Evolutionary conservation across 148 eudicot species (phyloP).

Genomic region (Rhododendron griersonianum): DNA sequence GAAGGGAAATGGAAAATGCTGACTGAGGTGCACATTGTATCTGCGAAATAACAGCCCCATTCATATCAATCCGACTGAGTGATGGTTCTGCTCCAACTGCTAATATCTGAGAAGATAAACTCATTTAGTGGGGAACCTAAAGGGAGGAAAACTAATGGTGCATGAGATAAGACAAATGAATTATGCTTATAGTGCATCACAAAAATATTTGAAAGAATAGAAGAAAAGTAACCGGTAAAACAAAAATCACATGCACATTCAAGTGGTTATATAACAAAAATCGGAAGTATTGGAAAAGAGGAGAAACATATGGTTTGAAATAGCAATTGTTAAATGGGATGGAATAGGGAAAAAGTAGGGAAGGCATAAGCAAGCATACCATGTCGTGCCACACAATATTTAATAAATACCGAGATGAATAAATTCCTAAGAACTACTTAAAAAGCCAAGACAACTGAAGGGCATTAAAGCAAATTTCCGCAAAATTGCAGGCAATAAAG

Average conservation of each 20-base stretch:
- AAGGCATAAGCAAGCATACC: constrained; percentile 2
- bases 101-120: constrained; percentile 49
- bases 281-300: neutral
- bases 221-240: neutral
- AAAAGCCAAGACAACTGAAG: neutral
- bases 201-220: neutral
- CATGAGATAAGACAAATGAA: neutral
- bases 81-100: constrained; percentile 89
- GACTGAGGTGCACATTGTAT: constrained; percentile 90
- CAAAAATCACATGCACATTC: neutral
- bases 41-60: constrained; percentile 72
- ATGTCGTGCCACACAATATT: neutral
- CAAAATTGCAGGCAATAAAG: neutral
- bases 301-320: neutral
- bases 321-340: neutral
- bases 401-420: neutral
- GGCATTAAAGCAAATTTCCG: neutral
- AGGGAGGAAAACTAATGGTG: neutral
- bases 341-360: neutral
- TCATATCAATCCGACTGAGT: constrained; percentile 78
- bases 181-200: neutral
- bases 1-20: constrained; percentile 70
- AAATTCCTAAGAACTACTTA: neutral
- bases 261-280: neutral
- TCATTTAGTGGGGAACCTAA: neutral